These are phyloP conservation scores for Trichoderma sp. DNA, from an alignment of 2,329 filamentous ascomycete species.

Conservation along the genomic window DNA sequence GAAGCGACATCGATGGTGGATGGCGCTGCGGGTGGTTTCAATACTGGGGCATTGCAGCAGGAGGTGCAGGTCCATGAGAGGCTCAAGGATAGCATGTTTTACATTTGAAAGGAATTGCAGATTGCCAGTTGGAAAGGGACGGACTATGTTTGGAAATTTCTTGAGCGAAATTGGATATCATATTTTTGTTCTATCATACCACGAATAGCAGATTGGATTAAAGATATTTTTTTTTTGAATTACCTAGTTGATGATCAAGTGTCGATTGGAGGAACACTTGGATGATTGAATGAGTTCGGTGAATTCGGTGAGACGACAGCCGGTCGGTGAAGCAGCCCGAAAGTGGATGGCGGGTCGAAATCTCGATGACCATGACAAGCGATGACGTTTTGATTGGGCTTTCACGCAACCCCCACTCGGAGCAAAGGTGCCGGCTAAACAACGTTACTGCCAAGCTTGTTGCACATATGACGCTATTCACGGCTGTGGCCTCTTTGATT, in stretches of 20 bases:
- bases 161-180: not conserved
- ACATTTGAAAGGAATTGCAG: conserved; percentile 32
- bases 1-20: conserved; percentile 19
- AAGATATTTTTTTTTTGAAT: not conserved
- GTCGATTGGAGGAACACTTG: not conserved
- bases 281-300: not conserved
- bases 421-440: conserved; percentile 5
- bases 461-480: conserved; percentile 15
- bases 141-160: not conserved
- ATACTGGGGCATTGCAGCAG: not conserved
- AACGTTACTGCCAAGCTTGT: conserved; percentile 16
- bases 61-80: conserved; percentile 30
- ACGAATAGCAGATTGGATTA: not conserved
- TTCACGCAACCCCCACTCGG: not conserved
- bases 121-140: not conserved
- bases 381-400: conserved; percentile 17
- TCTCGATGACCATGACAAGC: conserved; percentile 14
- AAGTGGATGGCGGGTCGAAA: conserved; percentile 1
- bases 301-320: not conserved
- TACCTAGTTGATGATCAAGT: not conserved
- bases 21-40: not conserved
- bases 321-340: not conserved
- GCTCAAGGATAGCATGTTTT: conserved; percentile 43
- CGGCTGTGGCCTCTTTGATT: not conserved
- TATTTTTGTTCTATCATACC: not conserved